Conservation (phyloP, 1,284 basidiomycete species). For the Leccinum fuscescens region DNA sequence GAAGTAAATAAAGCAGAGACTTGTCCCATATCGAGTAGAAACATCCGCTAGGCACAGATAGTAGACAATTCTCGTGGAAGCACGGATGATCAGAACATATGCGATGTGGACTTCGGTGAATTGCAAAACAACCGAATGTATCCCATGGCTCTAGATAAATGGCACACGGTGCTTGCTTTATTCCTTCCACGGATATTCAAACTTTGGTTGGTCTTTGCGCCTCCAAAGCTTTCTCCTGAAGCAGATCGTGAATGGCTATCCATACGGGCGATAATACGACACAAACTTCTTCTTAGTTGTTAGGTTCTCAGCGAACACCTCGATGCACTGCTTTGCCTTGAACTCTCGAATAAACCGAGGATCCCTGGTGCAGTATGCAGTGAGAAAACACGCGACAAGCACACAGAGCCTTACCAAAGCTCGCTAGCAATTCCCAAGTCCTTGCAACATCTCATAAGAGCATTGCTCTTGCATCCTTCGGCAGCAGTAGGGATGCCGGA, state of each 20-base stretch:
- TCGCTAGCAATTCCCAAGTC: conserved; percentile 96
- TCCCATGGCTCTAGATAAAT: neutral
- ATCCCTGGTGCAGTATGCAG: conserved; percentile 61
- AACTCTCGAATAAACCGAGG: conserved; percentile 94
- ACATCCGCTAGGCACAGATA: neutral
- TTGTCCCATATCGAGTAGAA: neutral
- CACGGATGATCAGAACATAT: neutral
- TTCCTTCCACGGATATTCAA: conserved; percentile 86
- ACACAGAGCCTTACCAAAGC: conserved; percentile 67
- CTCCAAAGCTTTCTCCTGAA: conserved; percentile 87
- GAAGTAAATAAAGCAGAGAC: neutral
- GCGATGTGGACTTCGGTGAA: neutral
- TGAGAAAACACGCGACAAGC: neutral
- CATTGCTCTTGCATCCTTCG: conserved; percentile 95
- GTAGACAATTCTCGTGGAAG: neutral
- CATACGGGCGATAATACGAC: neutral
- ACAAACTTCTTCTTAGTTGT: conserved; percentile 87
- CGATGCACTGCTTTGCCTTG: conserved; percentile 81
- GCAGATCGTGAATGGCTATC: conserved; percentile 5
- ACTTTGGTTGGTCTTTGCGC: conserved; percentile 81
- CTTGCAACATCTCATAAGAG: conserved; percentile 97
- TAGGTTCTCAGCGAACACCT: conserved; percentile 83
- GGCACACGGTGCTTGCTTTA: conserved; percentile 32
- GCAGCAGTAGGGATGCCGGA: conserved; percentile 90
- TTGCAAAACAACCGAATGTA: neutral